Percentiles rank a stretch among this genome's conserved stretches.
phyloP scores from a whole-genome alignment of 352 stramenopile species.

The Globisporangium okanoganense region DNA sequence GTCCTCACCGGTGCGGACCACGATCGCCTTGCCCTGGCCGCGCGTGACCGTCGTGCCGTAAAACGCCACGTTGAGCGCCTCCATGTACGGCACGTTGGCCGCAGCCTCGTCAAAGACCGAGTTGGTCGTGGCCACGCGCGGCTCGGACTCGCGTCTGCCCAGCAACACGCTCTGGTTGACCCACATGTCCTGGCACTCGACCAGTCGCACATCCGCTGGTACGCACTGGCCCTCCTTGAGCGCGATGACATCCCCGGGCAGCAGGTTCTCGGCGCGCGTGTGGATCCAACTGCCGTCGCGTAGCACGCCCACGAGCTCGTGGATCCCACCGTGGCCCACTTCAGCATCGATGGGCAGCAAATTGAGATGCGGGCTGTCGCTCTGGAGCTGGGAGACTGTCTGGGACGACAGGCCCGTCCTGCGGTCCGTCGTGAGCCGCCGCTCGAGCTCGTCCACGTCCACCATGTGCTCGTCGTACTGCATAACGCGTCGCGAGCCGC shows the following conservation, averaged over 20 bases:
- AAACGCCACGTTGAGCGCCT: conserved; percentile 48
- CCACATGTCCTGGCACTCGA: conserved; percentile 45
- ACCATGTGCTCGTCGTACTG: conserved; percentile 46
- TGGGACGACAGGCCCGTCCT: conserved; percentile 24
- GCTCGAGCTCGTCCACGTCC: conserved; percentile 41
- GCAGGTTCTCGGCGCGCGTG: conserved; percentile 48
- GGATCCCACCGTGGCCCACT: conserved; percentile 41
- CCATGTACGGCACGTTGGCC: conserved; percentile 37
- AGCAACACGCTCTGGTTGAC: conserved; percentile 39
- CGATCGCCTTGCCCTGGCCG: conserved; percentile 43
- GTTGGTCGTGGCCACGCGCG: conserved; percentile 22
- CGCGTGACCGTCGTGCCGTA: conserved; percentile 41
- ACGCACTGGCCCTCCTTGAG: conserved; percentile 49
- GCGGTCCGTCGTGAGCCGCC: conserved; percentile 33
- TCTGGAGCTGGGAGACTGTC: conserved; percentile 24
- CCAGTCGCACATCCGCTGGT: conserved; percentile 42
- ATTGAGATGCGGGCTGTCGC: conserved; percentile 29
- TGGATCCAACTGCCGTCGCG: conserved; percentile 53
- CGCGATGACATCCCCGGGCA: conserved; percentile 42
- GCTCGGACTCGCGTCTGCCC: conserved; percentile 19
- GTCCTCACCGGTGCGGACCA: conserved; percentile 40
- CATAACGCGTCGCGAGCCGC: conserved; percentile 6
- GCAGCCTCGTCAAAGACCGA: conserved; percentile 47
- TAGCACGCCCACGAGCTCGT: conserved; percentile 53
- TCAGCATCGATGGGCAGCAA: conserved; percentile 43